phyloP scores from a whole-genome alignment of 805 yeast genomes.

The Spathaspora hagerdaliae region DNA sequence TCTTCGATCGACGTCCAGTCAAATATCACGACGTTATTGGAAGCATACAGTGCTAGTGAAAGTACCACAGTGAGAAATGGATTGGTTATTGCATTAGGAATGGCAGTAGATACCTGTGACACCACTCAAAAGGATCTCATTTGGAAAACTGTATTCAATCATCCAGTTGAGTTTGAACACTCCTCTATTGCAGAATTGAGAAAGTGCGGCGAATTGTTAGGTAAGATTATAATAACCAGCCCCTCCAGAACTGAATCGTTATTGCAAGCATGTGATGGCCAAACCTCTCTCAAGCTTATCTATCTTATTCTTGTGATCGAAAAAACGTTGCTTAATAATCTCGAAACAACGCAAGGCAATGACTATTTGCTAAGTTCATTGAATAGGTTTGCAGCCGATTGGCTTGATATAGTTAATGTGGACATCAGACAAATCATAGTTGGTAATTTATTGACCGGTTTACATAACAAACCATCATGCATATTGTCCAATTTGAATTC shows the following conservation, averaged over 20 bases:
- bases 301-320: slow-evolving; percentile 32
- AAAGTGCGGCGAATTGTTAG: slow-evolving; percentile 32
- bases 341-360: slow-evolving; percentile 9
- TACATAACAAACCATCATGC: slow-evolving; percentile 51
- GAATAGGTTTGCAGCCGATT: slow-evolving; percentile 14
- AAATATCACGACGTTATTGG: neutral
- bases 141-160: slow-evolving; percentile 18
- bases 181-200: slow-evolving; percentile 23
- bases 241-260: neutral
- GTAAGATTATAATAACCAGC: slow-evolving; percentile 16
- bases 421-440: slow-evolving; percentile 57
- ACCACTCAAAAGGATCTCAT: slow-evolving; percentile 15
- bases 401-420: slow-evolving; percentile 33
- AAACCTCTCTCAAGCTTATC: slow-evolving; percentile 11
- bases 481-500: slow-evolving; percentile 42
- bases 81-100: slow-evolving; percentile 7
- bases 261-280: slow-evolving; percentile 10
- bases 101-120: slow-evolving; percentile 5
- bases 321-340: slow-evolving; percentile 24
- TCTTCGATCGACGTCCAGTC: slow-evolving; percentile 33
- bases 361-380: slow-evolving; percentile 11
- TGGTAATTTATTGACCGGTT: slow-evolving; percentile 53
- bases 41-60: slow-evolving; percentile 5
- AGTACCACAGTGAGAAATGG: slow-evolving; percentile 4
- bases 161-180: slow-evolving; percentile 12